A percentile compares a stretch with the other conserved stretches of the same genome.
Conservation (phyloP, 257 asterid genomes). For the Henckelia pumila region DNA sequence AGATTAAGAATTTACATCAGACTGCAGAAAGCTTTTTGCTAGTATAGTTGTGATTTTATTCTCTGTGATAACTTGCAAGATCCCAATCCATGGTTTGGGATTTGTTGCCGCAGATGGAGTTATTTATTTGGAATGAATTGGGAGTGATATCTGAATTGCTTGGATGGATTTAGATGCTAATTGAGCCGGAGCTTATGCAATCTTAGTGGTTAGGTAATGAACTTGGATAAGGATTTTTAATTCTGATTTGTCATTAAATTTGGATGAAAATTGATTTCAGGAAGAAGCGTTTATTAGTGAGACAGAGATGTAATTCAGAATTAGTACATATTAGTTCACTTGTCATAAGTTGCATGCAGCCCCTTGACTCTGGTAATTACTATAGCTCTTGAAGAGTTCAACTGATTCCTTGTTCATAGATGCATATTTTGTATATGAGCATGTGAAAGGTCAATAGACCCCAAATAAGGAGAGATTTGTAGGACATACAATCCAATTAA, state of each 20-base stretch:
- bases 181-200: neutral
- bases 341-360: no score
- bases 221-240: no score
- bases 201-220: neutral
- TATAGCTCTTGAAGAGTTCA: no score
- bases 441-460: no score
- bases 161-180: neutral
- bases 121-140: no score
- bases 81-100: neutral
- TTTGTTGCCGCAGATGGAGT: neutral
- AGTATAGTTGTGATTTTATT: neutral
- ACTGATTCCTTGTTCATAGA: neutral
- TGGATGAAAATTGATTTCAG: neutral
- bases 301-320: no score
- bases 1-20: neutral
- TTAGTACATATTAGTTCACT: no score
- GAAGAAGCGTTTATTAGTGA: no score
- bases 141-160: neutral
- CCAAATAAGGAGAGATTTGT: no score
- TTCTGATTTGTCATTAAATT: no score
- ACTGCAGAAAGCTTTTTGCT: neutral
- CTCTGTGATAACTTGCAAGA: neutral
- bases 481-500: no score
- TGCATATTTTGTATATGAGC: no score
- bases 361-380: neutral